Conservation (phyloP, 306 rosid genomes). For the Cicer yamashitae region DNA sequence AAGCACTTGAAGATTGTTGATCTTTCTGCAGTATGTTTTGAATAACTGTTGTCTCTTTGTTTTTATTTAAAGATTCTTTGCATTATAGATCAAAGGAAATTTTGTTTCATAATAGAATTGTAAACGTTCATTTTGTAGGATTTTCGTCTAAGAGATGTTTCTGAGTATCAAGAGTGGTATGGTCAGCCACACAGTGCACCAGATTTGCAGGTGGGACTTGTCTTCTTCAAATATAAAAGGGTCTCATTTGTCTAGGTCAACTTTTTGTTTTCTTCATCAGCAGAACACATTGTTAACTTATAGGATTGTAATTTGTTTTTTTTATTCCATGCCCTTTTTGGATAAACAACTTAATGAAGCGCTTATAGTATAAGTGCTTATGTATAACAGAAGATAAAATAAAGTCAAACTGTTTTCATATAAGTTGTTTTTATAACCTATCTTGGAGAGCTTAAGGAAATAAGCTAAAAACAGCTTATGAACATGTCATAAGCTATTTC, state of each 20-base stretch:
- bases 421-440: neutral
- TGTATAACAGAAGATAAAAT: neutral
- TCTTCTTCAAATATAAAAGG: conserved; percentile 28
- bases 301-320: conserved; percentile 28
- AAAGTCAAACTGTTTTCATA: neutral
- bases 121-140: conserved; percentile 63
- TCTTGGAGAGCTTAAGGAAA: neutral
- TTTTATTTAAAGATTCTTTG: conserved; percentile 6
- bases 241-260: conserved; percentile 33
- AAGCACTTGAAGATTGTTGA: conserved; percentile 90
- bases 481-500: neutral
- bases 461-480: neutral
- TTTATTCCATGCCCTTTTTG: neutral
- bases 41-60: conserved; percentile 3
- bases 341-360: neutral
- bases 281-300: conserved; percentile 9
- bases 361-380: neutral
- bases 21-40: conserved; percentile 88
- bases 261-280: conserved; percentile 30
- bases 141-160: conserved; percentile 81
- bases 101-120: conserved; percentile 31
- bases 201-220: conserved; percentile 70
- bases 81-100: conserved; percentile 1
- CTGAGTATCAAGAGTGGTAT: conserved; percentile 93
- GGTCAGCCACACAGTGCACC: conserved; percentile 88